Evolutionary conservation across 805 yeast genomes (phyloP).

Genomic region (Saccharomycopsis microspora): DNA sequence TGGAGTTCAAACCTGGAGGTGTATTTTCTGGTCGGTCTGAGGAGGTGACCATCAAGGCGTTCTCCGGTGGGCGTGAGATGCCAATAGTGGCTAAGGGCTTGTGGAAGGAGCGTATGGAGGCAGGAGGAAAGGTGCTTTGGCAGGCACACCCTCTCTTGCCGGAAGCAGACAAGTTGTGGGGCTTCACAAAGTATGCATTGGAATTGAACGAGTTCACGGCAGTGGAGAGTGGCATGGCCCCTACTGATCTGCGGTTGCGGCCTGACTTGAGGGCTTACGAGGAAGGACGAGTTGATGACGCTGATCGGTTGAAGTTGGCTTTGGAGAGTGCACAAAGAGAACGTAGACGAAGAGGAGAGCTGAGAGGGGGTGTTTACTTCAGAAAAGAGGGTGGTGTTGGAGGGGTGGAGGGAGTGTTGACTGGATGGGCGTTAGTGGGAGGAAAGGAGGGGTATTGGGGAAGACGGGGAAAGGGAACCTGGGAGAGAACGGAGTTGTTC

Average conservation of each 20-base stretch:
- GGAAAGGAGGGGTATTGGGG: slow-evolving; percentile 47
- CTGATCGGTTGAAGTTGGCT: slow-evolving; percentile 56
- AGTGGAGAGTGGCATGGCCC: slow-evolving; percentile 58
- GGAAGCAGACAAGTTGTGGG: slow-evolving; percentile 55
- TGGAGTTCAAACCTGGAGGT: slow-evolving; percentile 71
- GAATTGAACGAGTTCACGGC: slow-evolving; percentile 68
- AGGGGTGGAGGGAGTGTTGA: slow-evolving; percentile 18
- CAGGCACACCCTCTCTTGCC: slow-evolving; percentile 52
- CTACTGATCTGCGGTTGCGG: slow-evolving; percentile 81
- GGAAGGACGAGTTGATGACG: slow-evolving; percentile 52
- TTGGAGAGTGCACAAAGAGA: slow-evolving; percentile 76
- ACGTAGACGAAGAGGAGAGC: slow-evolving; percentile 51
- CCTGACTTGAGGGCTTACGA: slow-evolving; percentile 78
- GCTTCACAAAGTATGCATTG: slow-evolving; percentile 77
- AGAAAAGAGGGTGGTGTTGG: slow-evolving; percentile 16
- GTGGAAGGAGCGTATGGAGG: slow-evolving; percentile 55
- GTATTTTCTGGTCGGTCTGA: slow-evolving; percentile 85
- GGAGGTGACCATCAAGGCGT: slow-evolving; percentile 32
- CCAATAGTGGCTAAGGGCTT: slow-evolving; percentile 39
- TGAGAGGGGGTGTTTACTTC: slow-evolving; percentile 15
- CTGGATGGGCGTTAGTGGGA: slow-evolving; percentile 32
- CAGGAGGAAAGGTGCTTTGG: slow-evolving; percentile 47
- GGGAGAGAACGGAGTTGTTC: slow-evolving; percentile 30
- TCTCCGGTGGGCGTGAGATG: slow-evolving; percentile 16
- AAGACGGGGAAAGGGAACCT: slow-evolving; percentile 36